Percentiles rank a stretch among this genome's conserved stretches.
phyloP scores from a whole-genome alignment of 202 grass and related monocot species.

The Alloteropsis angusta region DNA sequence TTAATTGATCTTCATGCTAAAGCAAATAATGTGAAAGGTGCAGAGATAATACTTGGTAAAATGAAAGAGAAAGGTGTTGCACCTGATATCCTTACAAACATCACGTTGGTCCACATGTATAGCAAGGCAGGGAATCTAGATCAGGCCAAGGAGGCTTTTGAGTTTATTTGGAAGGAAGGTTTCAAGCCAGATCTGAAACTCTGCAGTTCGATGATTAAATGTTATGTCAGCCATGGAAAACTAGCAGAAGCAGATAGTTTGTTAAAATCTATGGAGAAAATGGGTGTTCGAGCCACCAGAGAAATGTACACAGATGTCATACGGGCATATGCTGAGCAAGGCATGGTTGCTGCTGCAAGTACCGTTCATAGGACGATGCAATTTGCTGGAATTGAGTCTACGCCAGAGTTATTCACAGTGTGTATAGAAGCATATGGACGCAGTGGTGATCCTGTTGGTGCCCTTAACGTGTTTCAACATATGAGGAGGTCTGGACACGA shows the following conservation, averaged over 20 bases:
- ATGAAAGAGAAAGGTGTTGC: constrained; percentile 62
- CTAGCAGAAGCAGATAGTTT: constrained; percentile 39
- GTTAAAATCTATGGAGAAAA: constrained; percentile 23
- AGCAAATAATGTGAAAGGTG: constrained; percentile 44
- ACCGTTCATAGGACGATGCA: constrained; percentile 19
- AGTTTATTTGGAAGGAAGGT: constrained; percentile 36
- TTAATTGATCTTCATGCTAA: constrained; percentile 73
- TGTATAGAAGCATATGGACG: constrained; percentile 51
- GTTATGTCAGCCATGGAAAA: constrained; percentile 43
- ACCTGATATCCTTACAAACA: constrained; percentile 54
- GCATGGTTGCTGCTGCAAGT: constrained; percentile 7
- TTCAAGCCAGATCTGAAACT: constrained; percentile 55
- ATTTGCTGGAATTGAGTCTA: constrained; percentile 17
- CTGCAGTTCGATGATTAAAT: constrained; percentile 58
- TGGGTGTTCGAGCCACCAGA: constrained; percentile 34
- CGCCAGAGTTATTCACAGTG: constrained; percentile 37
- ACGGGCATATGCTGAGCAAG: constrained; percentile 37
- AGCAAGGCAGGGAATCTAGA: constrained; percentile 59
- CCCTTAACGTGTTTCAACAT: constrained; percentile 35
- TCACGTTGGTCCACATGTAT: constrained; percentile 75
- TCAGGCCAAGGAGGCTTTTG: constrained; percentile 50
- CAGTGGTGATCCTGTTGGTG: constrained; percentile 9
- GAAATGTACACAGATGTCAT: constrained; percentile 56
- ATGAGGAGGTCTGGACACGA: constrained; percentile 36
- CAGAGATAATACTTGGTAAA: constrained; percentile 63